phyloP scores from a whole-genome alignment of 176 grass and related monocot species.

The Cenchrus fungigraminus region DNA sequence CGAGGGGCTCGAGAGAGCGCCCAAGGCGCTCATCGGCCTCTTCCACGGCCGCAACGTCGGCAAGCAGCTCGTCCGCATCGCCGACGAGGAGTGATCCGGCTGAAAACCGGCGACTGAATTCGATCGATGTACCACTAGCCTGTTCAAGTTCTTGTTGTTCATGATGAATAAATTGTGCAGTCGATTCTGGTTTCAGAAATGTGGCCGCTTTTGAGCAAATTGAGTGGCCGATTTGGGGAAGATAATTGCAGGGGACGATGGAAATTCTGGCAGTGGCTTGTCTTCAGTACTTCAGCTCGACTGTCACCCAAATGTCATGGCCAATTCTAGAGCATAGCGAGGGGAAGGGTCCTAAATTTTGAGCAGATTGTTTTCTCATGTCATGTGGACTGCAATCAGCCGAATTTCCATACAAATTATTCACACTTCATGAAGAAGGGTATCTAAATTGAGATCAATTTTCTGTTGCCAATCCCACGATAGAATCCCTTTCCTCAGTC shows the following conservation, averaged over 20 bases:
- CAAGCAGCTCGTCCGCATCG: slow-evolving; percentile 68
- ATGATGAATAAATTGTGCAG: not conserved
- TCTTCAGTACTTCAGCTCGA: too few relatives aligned
- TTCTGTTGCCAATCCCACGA: too few relatives aligned
- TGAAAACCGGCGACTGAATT: not conserved
- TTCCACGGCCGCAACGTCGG: slow-evolving; percentile 69
- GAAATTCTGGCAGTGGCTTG: not conserved
- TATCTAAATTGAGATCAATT: too few relatives aligned
- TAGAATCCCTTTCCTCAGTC: too few relatives aligned
- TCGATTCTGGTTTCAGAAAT: not conserved
- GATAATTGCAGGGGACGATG: not conserved
- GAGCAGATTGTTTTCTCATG: too few relatives aligned
- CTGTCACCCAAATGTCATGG: too few relatives aligned
- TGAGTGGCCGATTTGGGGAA: not conserved
- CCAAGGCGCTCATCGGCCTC: slow-evolving; percentile 56
- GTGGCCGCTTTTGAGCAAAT: not conserved
- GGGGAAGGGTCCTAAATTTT: too few relatives aligned
- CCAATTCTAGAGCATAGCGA: too few relatives aligned
- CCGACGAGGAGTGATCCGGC: not conserved
- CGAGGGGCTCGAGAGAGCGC: slow-evolving; percentile 61
- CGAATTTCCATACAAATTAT: too few relatives aligned
- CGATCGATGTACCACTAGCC: not conserved
- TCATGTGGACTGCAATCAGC: too few relatives aligned
- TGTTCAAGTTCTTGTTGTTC: not conserved
- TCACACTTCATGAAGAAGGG: too few relatives aligned